Base-by-base conservation (phyloP, 768 basidiomycete genomes). In the Dentipellis sp. region DNA sequence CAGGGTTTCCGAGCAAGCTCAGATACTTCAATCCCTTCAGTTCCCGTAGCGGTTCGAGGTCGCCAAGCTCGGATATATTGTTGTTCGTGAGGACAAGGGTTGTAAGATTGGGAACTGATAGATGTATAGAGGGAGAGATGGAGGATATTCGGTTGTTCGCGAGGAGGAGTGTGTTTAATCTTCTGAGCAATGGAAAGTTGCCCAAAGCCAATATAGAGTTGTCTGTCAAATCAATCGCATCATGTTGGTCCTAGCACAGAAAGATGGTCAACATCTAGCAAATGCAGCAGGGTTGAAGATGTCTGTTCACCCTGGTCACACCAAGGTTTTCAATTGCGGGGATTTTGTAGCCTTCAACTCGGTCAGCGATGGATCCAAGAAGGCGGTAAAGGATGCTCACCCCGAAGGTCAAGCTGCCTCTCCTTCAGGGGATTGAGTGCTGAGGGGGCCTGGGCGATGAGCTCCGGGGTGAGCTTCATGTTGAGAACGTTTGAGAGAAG, bases 251-350 rank as follows among this genome's bases (percentile, higher is more conserved):
- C 88, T 93, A 64, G 29, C 58, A 40, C 54, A 23, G 48, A 17
- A 14, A 40, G 17, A 35, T 11, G 14, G 16, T 52, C 19, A 52
- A n/a, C 22, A 52, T 23, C 34, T 37, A 17, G 54, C 19, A 38
- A 39, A 10, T 23, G 1, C 14, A 65, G 57, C 49, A 59, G 63
- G 56, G 60, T 39, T 61, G 40, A 37, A 50, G 29, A 34, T 52
- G 56, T 29, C 29, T 40, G 70, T 81, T 63, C 69, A 84, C 90
- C 78, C 78, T 85, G 69, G 92, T 91, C 60, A 94, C 88, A 77
- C 92, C 93, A 62, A 95, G 79, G 78, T 95, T 95, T 85, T 95
- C 93, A 68, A 95, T 95, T 55, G 88, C 82, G 54, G 93, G 92
- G 62, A 94, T 94, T 81, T 91, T 93, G 74, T 88, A 88, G 56